phyloP scores from a whole-genome alignment of 192 early-diverging fungal genomes.

The Backusella luteola region DNA sequence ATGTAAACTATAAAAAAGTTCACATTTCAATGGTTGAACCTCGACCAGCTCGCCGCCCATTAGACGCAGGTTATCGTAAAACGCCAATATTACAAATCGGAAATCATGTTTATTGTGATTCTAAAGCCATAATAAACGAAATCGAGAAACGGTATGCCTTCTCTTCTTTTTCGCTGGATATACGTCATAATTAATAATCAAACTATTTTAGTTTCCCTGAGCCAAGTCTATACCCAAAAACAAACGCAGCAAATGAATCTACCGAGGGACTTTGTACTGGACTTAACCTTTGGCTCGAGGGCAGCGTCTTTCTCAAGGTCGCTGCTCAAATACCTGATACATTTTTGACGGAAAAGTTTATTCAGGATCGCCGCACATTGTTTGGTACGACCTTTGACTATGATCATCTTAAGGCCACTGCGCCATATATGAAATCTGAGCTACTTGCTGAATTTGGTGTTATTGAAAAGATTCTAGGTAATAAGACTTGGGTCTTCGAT shows the following conservation, averaged over 20 bases:
- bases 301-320: neutral
- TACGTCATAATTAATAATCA: neutral
- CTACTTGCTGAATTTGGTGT: constrained; percentile 10
- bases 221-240: constrained; percentile 21
- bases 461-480: neutral
- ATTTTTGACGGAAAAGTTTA: neutral
- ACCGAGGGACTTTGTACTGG: neutral
- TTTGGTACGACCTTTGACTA: neutral
- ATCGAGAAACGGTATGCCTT: constrained; percentile 15
- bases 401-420: neutral
- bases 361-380: neutral
- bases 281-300: constrained; percentile 8
- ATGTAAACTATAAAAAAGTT: constrained; percentile 16
- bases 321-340: neutral
- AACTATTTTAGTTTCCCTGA: constrained; percentile 14
- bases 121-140: constrained; percentile 21
- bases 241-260: neutral
- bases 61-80: constrained; percentile 34
- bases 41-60: constrained; percentile 19
- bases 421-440: neutral
- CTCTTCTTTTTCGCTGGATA: no score
- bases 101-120: constrained; percentile 28
- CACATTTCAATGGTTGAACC: constrained; percentile 1
- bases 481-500: constrained; percentile 16
- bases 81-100: constrained; percentile 33